Percentiles rank a stretch among this genome's conserved stretches.
These are phyloP conservation scores for Geotrichum reessii DNA, from an alignment of 1,139 yeast genomes.

Conservation along the genomic window DNA sequence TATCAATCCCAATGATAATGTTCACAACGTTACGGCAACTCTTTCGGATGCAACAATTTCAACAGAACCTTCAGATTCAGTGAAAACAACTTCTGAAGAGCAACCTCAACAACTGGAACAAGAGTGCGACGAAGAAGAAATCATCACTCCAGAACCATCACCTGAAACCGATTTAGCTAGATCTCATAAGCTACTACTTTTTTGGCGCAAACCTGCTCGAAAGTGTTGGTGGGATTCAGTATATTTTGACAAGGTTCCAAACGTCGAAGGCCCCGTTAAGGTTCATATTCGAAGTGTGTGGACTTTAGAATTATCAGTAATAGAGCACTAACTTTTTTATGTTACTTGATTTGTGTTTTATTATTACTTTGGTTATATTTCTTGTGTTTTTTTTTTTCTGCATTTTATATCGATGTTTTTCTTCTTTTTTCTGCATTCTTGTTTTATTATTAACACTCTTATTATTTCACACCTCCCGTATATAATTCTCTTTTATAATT, in stretches of 20 bases:
- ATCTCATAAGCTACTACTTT: constrained; percentile 72
- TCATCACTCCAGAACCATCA: not conserved
- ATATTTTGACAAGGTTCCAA: constrained; percentile 39
- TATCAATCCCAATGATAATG: not conserved
- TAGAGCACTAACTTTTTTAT: constrained; percentile 23
- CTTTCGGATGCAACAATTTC: not conserved
- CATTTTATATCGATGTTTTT: not conserved
- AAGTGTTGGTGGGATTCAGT: constrained; percentile 95
- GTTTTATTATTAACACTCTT: not conserved
- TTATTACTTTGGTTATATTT: not conserved
- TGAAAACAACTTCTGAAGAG: not conserved
- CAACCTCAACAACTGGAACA: not conserved
- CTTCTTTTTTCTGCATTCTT: not conserved
- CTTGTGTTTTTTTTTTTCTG: not conserved
- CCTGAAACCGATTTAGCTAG: constrained; percentile 36
- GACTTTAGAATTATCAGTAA: constrained; percentile 62
- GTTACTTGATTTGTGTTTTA: not conserved
- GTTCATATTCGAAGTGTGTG: constrained; percentile 77
- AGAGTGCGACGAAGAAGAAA: not conserved
- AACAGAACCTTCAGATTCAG: not conserved
- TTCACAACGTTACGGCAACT: not conserved
- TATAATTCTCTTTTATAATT: no score
- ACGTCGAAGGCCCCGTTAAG: constrained; percentile 43
- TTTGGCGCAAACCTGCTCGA: constrained; percentile 98
- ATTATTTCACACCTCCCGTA: no score